Base-by-base conservation (phyloP, 805 yeast genomes). In the Debaryomyces prosopidis region DNA sequence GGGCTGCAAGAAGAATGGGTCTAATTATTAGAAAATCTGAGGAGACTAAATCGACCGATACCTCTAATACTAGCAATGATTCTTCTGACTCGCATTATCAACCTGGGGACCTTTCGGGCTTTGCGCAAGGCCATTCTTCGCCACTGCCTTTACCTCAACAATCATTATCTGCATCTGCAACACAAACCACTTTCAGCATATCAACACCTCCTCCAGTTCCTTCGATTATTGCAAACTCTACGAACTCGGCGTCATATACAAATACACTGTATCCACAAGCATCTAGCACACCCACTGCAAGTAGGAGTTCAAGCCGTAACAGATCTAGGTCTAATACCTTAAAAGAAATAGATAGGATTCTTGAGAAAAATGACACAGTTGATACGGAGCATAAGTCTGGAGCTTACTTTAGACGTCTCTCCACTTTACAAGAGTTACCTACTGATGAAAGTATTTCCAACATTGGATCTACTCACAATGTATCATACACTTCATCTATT, bases 1-100 rank as follows among this genome's bases (percentile, higher is more conserved):
- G 82, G 44, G 87, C 89, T 4, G 80, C 88, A 0, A 81, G 85
- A 57, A 70, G 92, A 50, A 85, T 84, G 90, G 92, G 91, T 0
- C 77, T 86, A 43, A 81, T 86, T 32, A 77, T 80, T 42, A 80
- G 78, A 44, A 74, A 67, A 42, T 58, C 69, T 1, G 65, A 60
- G 7, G 69, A 62, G 11, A 17, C 43, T 16, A 28, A 26, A 11
- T 19, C 39, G 11, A 14, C 23, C 5, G 43, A 33, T 11, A 11
- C 35, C 11, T 38, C 40, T 28, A 42, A 44, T 19, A 5, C 36
- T 2, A 20, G 15, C 12, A 30, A 28, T 36, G 31, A 27, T 7
- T 34, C 37, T 11, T 34, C 37, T 15, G 23, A 18, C 5, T 17
- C 18, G 18, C 33, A 30, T 8, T 14, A 30, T 5, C 33, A 30